Conservation (phyloP, 2,329 filamentous ascomycete species). For the Hymenoscyphus albidus region DNA sequence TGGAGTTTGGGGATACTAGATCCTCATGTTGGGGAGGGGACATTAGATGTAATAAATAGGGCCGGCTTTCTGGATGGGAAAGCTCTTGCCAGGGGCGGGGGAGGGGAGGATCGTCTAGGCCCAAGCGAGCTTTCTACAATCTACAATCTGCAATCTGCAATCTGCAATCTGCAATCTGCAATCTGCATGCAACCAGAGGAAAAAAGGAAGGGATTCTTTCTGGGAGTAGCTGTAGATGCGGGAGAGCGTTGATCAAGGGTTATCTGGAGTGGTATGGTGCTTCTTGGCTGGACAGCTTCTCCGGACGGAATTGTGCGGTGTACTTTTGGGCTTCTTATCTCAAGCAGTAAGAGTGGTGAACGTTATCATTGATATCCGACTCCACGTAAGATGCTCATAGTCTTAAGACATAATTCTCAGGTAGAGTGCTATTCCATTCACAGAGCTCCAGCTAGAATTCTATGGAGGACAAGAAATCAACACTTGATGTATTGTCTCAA, state of each 20-base stretch:
- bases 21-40: conserved; percentile 10
- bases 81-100: background rate
- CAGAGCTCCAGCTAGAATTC: background rate
- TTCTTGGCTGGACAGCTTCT: conserved; percentile 1
- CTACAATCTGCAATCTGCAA: conserved; percentile 1
- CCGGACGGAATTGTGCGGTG: background rate
- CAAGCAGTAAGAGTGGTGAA: background rate
- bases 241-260: background rate
- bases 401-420: background rate
- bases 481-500: background rate
- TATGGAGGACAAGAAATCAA: background rate
- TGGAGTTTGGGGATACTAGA: conserved; percentile 11
- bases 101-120: background rate
- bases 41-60: conserved; percentile 6
- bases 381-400: background rate
- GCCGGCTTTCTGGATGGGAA: background rate
- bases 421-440: background rate
- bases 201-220: background rate
- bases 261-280: background rate
- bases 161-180: background rate
- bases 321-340: background rate
- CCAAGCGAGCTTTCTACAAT: background rate
- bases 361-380: background rate
- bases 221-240: background rate
- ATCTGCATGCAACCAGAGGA: conserved; percentile 7